A percentile compares a stretch with the other conserved stretches of the same genome.
phyloP scores from a whole-genome alignment of 2,329 filamentous ascomycete species.

The Dactylellina haptotyla region DNA sequence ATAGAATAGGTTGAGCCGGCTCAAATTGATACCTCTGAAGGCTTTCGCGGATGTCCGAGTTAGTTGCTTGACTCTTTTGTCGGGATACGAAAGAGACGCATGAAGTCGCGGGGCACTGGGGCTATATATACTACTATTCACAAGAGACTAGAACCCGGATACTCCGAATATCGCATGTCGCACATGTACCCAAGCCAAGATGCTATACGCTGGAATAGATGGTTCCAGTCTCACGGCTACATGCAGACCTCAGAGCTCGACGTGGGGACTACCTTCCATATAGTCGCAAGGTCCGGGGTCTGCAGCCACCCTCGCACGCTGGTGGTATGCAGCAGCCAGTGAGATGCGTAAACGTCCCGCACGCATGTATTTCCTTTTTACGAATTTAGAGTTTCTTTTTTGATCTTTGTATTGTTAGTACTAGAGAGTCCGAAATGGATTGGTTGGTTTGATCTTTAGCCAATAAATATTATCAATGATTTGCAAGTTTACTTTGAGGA shows the following conservation, averaged over 20 bases:
- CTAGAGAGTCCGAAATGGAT: background rate
- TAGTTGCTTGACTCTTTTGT: background rate
- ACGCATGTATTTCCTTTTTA: background rate
- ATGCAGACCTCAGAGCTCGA: background rate
- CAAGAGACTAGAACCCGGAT: background rate
- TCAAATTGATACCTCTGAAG: background rate
- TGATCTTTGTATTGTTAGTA: no score
- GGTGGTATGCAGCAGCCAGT: background rate
- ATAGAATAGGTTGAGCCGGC: no score
- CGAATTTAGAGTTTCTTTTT: background rate
- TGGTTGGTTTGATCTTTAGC: background rate
- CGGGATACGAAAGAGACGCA: background rate
- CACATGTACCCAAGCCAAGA: constrained; percentile 3
- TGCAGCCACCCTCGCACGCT: background rate
- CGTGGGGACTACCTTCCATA: constrained; percentile 1
- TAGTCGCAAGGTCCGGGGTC: background rate
- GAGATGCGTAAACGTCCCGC: background rate
- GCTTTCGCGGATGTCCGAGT: background rate
- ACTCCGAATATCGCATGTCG: background rate
- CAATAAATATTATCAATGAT: background rate
- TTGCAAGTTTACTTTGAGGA: no score
- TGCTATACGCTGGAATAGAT: background rate
- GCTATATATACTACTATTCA: constrained; percentile 9
- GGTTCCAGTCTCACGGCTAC: background rate
- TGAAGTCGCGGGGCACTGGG: background rate